phyloP scores from a whole-genome alignment of 2,329 filamentous ascomycete genomes.

The Penicillium sclerotigenum region DNA sequence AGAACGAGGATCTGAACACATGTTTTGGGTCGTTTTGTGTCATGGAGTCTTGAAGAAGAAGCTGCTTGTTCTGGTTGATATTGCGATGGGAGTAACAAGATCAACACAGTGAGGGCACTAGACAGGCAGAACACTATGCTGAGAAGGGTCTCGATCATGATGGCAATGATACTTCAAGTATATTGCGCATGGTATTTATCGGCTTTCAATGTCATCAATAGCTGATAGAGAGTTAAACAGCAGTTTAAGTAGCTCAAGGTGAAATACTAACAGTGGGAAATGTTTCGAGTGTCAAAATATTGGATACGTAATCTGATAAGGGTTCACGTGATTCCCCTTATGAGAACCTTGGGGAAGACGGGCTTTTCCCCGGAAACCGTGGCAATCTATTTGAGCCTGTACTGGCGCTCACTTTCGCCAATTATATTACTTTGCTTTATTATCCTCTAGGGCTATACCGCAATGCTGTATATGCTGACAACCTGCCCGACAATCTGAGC shows the following conservation, averaged over 20 bases:
- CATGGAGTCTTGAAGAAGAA: conserved; percentile 17
- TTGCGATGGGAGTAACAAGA: conserved; percentile 53
- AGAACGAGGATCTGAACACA: conserved; percentile 82
- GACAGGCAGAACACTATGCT: conserved; percentile 45
- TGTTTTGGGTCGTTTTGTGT: conserved; percentile 32
- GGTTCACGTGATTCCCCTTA: conserved; percentile 7
- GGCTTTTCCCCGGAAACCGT: neutral
- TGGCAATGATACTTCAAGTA: neutral
- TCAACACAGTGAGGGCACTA: conserved; percentile 49
- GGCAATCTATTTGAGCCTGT: neutral
- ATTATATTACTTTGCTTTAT: neutral
- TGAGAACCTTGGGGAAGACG: conserved; percentile 6
- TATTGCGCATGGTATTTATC: neutral
- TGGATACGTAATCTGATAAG: conserved; percentile 9
- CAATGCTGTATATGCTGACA: conserved; percentile 1
- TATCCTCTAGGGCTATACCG: neutral
- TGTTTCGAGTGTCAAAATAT: neutral
- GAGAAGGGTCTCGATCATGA: conserved; percentile 38
- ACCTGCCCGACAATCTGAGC: conserved; percentile 4
- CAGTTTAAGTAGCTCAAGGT: neutral
- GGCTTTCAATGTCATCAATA: neutral
- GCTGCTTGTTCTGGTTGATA: conserved; percentile 39
- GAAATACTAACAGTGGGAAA: neutral
- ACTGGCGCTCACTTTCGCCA: neutral
- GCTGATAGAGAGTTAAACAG: neutral